Percentiles rank a stretch among this genome's conserved stretches.
Conservation (phyloP, 164 flowering plant genomes). For the Chloranthus sessilifolius region DNA sequence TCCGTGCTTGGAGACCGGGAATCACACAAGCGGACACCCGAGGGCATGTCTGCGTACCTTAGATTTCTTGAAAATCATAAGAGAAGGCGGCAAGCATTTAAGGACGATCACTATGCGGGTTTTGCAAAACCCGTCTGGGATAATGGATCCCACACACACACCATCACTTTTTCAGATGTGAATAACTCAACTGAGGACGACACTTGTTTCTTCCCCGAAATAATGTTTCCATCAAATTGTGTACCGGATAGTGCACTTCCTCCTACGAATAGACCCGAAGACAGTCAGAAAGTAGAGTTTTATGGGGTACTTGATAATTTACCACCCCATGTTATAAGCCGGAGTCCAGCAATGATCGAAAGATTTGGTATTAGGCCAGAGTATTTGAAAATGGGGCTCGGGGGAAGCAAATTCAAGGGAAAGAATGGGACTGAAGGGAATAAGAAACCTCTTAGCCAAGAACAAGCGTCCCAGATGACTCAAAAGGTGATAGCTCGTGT, state of each 20-base stretch:
- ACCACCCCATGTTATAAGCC: constrained; percentile 51
- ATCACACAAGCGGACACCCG: constrained; percentile 66
- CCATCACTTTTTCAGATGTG: constrained; percentile 33
- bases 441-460: constrained; percentile 47
- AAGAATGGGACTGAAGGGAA: constrained; percentile 43
- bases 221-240: constrained; percentile 67
- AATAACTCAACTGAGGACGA: constrained; percentile 43
- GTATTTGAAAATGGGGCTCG: constrained; percentile 51
- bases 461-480: constrained; percentile 69
- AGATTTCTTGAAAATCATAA: constrained; percentile 61
- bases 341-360: constrained; percentile 82
- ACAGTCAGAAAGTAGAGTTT: constrained; percentile 45
- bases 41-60: constrained; percentile 71
- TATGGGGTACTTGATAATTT: constrained; percentile 81
- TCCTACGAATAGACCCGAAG: constrained; percentile 25
- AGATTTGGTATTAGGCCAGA: constrained; percentile 88
- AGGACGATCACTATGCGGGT: constrained; percentile 42
- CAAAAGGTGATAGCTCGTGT: constrained; percentile 61
- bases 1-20: constrained; percentile 47
- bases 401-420: constrained; percentile 49
- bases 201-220: constrained; percentile 63
- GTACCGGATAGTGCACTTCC: constrained; percentile 85
- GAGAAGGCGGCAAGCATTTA: constrained; percentile 53
- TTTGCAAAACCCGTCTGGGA: constrained; percentile 31
- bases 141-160: constrained; percentile 34